These are phyloP conservation scores for Dichotomocladium elegans DNA, from an alignment of 371 early-diverging fungal species.

Conservation along the genomic window DNA sequence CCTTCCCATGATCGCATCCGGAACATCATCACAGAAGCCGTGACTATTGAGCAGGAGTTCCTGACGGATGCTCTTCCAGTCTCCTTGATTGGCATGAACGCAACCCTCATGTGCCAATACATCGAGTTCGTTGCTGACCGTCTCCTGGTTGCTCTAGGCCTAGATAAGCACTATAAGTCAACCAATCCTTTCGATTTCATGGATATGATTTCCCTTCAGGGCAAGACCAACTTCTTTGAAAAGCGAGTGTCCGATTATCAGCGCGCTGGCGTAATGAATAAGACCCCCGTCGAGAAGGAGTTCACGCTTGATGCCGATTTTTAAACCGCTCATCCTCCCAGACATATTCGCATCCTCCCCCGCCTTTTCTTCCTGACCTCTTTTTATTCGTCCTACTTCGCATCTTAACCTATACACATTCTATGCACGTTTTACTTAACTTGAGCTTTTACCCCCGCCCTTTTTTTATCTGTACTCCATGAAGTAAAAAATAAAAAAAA, in stretches of 20 bases:
- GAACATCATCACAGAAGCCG: slow-evolving; percentile 92
- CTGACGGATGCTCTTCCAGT: slow-evolving; percentile 95
- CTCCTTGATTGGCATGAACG: slow-evolving; percentile 98
- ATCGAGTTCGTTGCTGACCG: slow-evolving; percentile 99
- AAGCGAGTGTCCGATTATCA: slow-evolving; percentile 99
- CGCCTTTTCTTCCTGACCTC: slow-evolving; percentile 1
- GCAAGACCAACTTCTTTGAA: slow-evolving; percentile 99
- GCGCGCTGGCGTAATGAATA: slow-evolving; percentile 95
- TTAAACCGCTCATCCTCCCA: slow-evolving; percentile 32
- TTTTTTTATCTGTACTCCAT: too few relatives aligned
- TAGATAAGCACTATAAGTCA: slow-evolving; percentile 83
- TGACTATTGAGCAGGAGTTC: slow-evolving; percentile 96
- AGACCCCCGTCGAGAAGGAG: slow-evolving; percentile 58
- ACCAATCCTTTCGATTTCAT: slow-evolving; percentile 99
- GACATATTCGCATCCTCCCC: not conserved
- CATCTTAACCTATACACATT: not conserved
- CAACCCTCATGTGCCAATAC: slow-evolving; percentile 95
- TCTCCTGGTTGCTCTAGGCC: slow-evolving; percentile 91
- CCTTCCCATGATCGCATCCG: slow-evolving; percentile 70
- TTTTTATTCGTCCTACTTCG: not conserved
- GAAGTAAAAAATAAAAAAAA: too few relatives aligned
- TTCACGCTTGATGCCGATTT: slow-evolving; percentile 86
- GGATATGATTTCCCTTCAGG: slow-evolving; percentile 99
- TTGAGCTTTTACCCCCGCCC: too few relatives aligned
- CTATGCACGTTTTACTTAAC: too few relatives aligned